These are phyloP conservation scores for Eucalyptus albens DNA, from an alignment of 345 rosid species.

Conservation along the genomic window DNA sequence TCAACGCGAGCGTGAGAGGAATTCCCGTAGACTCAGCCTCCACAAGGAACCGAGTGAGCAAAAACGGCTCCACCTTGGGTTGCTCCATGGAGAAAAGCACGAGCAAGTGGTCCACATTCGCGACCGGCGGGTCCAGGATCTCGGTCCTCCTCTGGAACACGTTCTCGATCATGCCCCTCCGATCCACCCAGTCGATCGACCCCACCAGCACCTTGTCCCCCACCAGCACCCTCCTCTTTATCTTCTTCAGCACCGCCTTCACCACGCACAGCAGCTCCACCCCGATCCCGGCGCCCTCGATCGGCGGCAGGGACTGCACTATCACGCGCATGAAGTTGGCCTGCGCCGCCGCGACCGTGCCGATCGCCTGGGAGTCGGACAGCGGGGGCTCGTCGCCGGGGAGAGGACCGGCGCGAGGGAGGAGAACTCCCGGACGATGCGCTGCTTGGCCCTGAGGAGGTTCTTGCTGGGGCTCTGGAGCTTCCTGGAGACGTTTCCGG, in stretches of 20 bases:
- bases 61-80: conserved; percentile 62
- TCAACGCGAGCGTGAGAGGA: conserved; percentile 71
- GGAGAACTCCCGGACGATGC: conserved; percentile 41
- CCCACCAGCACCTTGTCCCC: conserved; percentile 87
- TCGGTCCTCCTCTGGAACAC: conserved; percentile 54
- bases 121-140: conserved; percentile 81
- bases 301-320: conserved; percentile 15
- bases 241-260: conserved; percentile 83
- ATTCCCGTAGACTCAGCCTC: conserved; percentile 84
- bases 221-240: conserved; percentile 77
- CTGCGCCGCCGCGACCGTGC: conserved; percentile 79
- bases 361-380: conserved; percentile 72
- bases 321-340: conserved; percentile 97
- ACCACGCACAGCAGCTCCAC: conserved; percentile 87
- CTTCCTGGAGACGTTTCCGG: conserved; percentile 24
- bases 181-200: conserved; percentile 85
- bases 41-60: conserved; percentile 74
- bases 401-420: conserved; percentile 63
- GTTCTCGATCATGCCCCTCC: conserved; percentile 81
- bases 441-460: conserved; percentile 53
- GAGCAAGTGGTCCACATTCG: conserved; percentile 71
- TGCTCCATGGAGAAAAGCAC: conserved; percentile 80
- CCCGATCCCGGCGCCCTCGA: conserved; percentile 7
- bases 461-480: conserved; percentile 43
- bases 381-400: conserved; percentile 28